A percentile compares a stretch with the other conserved stretches of the same genome.
Conservation (phyloP, 257 asterid species). For the Solanum chmielewskii region DNA sequence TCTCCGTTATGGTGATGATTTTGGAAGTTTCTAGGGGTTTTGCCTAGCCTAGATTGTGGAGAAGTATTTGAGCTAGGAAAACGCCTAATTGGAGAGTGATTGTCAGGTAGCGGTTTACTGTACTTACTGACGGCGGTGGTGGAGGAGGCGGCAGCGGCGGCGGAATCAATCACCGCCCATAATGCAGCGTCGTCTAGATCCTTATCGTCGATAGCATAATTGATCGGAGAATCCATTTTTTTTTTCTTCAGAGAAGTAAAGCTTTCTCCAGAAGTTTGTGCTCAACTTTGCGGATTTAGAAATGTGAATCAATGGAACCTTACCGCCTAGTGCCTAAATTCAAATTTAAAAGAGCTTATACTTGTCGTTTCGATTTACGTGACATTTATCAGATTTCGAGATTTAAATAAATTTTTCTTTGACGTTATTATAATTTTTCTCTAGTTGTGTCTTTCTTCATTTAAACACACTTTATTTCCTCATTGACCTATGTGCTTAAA, state of each 20-base stretch:
- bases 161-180: conserved; percentile 96
- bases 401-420: too few species aligned
- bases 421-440: neutral
- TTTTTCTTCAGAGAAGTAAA: neutral
- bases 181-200: conserved; percentile 90
- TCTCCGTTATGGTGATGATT: conserved; percentile 37
- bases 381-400: neutral
- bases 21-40: conserved; percentile 13
- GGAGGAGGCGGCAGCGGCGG: conserved; percentile 61
- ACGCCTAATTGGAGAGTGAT: conserved; percentile 52
- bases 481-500: neutral
- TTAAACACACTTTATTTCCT: neutral
- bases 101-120: conserved; percentile 20
- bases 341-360: neutral
- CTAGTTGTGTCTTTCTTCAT: neutral
- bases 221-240: conserved; percentile 30
- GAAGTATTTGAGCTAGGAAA: conserved; percentile 37
- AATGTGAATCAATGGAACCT: neutral
- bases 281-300: neutral
- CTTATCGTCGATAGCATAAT: conserved; percentile 47
- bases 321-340: neutral
- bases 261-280: neutral
- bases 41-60: conserved; percentile 24
- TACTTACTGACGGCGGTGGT: conserved; percentile 9
- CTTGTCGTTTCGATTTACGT: neutral